Evolutionary conservation across 805 yeast species (phyloP).

Genomic region (Dipodascopsis uninucleata): DNA sequence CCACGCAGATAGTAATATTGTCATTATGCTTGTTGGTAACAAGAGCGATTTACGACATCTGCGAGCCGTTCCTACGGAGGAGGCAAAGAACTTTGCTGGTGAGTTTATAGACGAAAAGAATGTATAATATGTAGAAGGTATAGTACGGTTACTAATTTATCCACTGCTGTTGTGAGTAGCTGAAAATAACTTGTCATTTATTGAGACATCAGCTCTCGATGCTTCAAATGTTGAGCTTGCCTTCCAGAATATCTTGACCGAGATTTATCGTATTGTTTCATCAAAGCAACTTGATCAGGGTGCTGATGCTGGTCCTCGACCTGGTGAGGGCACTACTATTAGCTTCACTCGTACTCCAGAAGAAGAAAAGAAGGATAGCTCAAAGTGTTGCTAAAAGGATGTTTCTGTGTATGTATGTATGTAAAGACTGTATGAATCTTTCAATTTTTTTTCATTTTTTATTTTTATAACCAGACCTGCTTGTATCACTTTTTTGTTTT

Average conservation of each 20-base stretch:
- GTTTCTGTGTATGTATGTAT: background rate
- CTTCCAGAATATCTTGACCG: conserved; percentile 86
- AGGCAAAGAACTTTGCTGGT: conserved; percentile 82
- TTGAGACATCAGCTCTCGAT: conserved; percentile 92
- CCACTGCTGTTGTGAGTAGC: conserved; percentile 40
- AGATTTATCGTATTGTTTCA: conserved; percentile 90
- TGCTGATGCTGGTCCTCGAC: conserved; percentile 61
- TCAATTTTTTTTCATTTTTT: conserved; percentile 1
- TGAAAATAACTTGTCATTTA: conserved; percentile 86
- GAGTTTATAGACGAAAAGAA: background rate
- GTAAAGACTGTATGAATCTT: background rate
- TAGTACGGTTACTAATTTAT: background rate
- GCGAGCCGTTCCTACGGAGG: conserved; percentile 96
- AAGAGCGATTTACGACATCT: conserved; percentile 91
- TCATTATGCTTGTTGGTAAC: conserved; percentile 94
- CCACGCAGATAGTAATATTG: conserved; percentile 95
- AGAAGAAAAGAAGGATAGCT: conserved; percentile 43
- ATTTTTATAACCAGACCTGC: background rate
- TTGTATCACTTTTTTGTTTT: background rate
- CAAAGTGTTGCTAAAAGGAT: conserved; percentile 61
- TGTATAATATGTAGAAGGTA: background rate
- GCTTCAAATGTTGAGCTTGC: conserved; percentile 93
- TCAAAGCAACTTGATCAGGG: conserved; percentile 88
- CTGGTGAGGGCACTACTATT: conserved; percentile 85
- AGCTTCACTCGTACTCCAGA: conserved; percentile 89